A percentile compares a stretch with the other conserved stretches of the same genome.
phyloP scores from a whole-genome alignment of 768 basidiomycete genomes.

The Russula earlei region DNA sequence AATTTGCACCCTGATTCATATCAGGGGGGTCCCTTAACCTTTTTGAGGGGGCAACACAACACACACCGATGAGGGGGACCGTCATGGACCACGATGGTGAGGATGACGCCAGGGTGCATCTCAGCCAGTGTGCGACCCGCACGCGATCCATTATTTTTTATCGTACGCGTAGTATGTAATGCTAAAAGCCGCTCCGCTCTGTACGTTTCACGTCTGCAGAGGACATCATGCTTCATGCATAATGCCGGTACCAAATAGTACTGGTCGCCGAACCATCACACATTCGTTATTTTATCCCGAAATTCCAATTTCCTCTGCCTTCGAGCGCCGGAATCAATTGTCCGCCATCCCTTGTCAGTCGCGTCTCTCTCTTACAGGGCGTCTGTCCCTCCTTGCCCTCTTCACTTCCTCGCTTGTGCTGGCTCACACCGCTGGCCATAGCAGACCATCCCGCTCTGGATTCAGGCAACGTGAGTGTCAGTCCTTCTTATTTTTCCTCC shows the following conservation, averaged over 20 bases:
- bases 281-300: slow-evolving; percentile 17
- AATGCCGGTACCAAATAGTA: slow-evolving; percentile 19
- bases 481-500: not conserved
- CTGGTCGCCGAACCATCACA: slow-evolving; percentile 17
- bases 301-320: slow-evolving; percentile 14
- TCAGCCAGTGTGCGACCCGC: no score
- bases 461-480: slow-evolving; percentile 6
- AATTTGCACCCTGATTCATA: slow-evolving; percentile 10
- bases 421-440: slow-evolving; percentile 1
- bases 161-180: slow-evolving; percentile 10
- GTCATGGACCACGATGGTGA: no score
- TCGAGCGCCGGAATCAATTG: slow-evolving; percentile 14
- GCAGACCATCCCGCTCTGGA: not conserved
- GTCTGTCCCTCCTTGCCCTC: not conserved
- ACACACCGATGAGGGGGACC: no score
- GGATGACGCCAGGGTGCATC: no score
- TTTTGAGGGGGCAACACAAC: no score
- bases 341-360: slow-evolving; percentile 2
- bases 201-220: slow-evolving; percentile 11
- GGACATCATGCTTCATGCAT: slow-evolving; percentile 1
- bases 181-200: slow-evolving; percentile 15
- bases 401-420: slow-evolving; percentile 7
- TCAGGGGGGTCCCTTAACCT: not conserved
- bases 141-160: no score
- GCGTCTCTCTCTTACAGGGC: slow-evolving; percentile 6